Evolutionary conservation across 208 protist species (phyloP).

Genomic region (Crithidia bombi): DNA sequence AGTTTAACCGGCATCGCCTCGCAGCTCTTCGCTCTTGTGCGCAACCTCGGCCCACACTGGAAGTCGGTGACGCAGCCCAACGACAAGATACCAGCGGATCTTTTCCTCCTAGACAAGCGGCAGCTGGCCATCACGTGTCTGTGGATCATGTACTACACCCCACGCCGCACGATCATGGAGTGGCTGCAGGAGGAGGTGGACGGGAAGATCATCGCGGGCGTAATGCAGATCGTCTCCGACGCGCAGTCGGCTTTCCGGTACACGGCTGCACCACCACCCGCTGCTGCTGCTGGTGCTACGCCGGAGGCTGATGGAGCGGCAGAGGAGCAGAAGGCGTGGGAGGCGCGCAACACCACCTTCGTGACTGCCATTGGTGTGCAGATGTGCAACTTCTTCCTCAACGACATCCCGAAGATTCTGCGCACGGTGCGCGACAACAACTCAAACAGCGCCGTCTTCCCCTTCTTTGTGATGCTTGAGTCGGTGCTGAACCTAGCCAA

Average conservation of each 20-base stretch:
- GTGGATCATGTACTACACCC: slow-evolving; percentile 87
- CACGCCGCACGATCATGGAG: slow-evolving; percentile 34
- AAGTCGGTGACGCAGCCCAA: slow-evolving; percentile 56
- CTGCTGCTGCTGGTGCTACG: not conserved
- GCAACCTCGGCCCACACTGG: slow-evolving; percentile 63
- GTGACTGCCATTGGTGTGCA: slow-evolving; percentile 72
- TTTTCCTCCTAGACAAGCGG: slow-evolving; percentile 61
- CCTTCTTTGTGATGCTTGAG: slow-evolving; percentile 88
- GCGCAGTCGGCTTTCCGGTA: slow-evolving; percentile 78
- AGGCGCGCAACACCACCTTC: slow-evolving; percentile 79
- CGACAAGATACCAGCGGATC: slow-evolving; percentile 47
- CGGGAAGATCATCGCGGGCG: slow-evolving; percentile 57
- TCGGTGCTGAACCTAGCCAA: slow-evolving; percentile 72
- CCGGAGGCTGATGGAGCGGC: slow-evolving; percentile 2
- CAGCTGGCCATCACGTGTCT: slow-evolving; percentile 63
- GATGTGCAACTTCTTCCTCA: slow-evolving; percentile 66
- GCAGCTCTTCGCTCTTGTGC: slow-evolving; percentile 73
- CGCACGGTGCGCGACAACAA: slow-evolving; percentile 66
- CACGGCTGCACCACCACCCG: slow-evolving; percentile 22
- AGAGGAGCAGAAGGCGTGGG: slow-evolving; percentile 57
- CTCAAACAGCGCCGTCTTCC: slow-evolving; percentile 56
- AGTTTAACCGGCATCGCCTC: slow-evolving; percentile 66
- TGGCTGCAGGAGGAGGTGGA: slow-evolving; percentile 67
- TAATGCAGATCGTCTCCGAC: slow-evolving; percentile 76
- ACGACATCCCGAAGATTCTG: slow-evolving; percentile 57